Evolutionary conservation across 2,329 filamentous ascomycete species (phyloP), one percentile per base, ranked within the genome.

Genomic region (Penicillium sp.): DNA sequence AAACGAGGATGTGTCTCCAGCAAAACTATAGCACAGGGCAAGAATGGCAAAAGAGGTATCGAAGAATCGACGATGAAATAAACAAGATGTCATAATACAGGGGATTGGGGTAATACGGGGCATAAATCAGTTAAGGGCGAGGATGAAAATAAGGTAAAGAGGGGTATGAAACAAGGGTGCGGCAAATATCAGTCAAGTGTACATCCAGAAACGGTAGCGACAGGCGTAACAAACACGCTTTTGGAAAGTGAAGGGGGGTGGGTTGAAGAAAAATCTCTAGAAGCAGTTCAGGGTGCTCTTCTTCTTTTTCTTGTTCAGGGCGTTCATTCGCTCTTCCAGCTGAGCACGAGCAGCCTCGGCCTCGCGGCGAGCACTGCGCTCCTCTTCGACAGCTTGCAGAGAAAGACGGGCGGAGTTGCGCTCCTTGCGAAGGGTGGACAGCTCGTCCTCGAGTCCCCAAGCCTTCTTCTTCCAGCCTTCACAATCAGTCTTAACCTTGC

Each of bases 241-340:
- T 63, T 64, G 34, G 43, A 45, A 50, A 55, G 36, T 44, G 37
- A 28, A n/a, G 14, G 45, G n/a, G 7, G 29, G 14, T 42, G n/a
- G 7, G 29, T 19, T 18, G 34, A 36, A 54, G 34, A 16, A 34
- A 7, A 21, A 54, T 26, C 34, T n/a, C 76, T 91, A 97, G 81
- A 99, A 99, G 83, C 94, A 99, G 80, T 97, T 97, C 75, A 99
- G 83, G 64, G 89, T 92, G 84, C 96, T 96, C 85, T 81, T 82
- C 77, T 95, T 92, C 83, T 93, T 96, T 81, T 95, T 94, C 79
- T 90, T 88, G 76, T 88, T 92, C 73, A 94, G 88, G 54, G 90
- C 88, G 68, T 93, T 92, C 87, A 99, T 99, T 52, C 93, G 86
- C 79, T 96, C 91, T 77, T 99, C 93, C 23, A 99, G 84, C 68